These are phyloP conservation scores for Meredithiella fracta DNA, from an alignment of 2,329 filamentous ascomycete genomes.

Conservation along the genomic window DNA sequence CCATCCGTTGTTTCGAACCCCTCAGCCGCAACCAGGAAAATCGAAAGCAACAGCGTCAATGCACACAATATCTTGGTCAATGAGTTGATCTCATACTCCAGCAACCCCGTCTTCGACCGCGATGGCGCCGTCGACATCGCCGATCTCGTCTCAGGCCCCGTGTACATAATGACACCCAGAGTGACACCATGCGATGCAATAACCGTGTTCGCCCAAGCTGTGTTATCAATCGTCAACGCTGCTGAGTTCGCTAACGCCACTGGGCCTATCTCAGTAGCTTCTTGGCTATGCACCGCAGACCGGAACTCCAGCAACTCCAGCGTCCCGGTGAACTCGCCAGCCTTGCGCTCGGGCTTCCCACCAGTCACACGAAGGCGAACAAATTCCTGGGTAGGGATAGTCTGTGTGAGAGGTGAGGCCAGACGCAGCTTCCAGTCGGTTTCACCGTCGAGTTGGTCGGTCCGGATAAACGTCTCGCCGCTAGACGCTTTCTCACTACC, in stretches of 20 bases:
- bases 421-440: constrained; percentile 96
- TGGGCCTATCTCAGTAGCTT: constrained; percentile 15
- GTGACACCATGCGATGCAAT: constrained; percentile 85
- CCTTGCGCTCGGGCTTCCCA: constrained; percentile 79
- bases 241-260: constrained; percentile 34
- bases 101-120: constrained; percentile 78
- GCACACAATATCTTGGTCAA: constrained; percentile 90
- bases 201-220: constrained; percentile 95
- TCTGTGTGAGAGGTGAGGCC: constrained; percentile 72
- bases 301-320: constrained; percentile 52
- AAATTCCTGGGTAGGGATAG: constrained; percentile 56
- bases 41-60: constrained; percentile 69
- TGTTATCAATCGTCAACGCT: constrained; percentile 85
- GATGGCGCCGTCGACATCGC: constrained; percentile 84
- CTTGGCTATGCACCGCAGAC: constrained; percentile 29
- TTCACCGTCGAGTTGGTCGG: constrained; percentile 92
- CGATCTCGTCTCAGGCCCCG: constrained; percentile 82
- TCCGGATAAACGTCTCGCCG: constrained; percentile 91
- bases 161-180: constrained; percentile 82
- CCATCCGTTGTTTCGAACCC: constrained; percentile 54
- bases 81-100: constrained; percentile 94
- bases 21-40: constrained; percentile 76
- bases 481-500: constrained; percentile 27
- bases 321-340: constrained; percentile 90
- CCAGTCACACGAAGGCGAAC: constrained; percentile 55